Evolutionary conservation across 768 basidiomycete genomes (phyloP), one percentile per base, ranked within the genome.

Genomic region (Pulveroboletus sp.): DNA sequence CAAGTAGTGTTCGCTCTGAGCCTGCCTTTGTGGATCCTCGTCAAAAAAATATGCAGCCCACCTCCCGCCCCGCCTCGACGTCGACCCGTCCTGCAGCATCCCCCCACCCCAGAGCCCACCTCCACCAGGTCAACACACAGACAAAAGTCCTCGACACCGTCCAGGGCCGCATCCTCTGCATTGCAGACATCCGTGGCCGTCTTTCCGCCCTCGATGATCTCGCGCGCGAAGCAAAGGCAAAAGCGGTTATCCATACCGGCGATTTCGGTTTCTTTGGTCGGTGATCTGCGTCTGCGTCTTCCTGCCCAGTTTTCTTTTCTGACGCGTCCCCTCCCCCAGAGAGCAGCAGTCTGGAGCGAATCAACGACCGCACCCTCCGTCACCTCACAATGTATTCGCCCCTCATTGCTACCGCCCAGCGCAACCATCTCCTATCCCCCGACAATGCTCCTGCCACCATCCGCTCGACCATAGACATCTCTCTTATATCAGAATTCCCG

Each of bases 181-280:
- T 98, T 55, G 94, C 96, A 35, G 96, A 99, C 71, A 87, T 91
- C 57, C 84, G 89, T 54, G 94, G 93, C 58, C 83, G 86, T 54
- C 79, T 93, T 40, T 90, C 89, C 39, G 82, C 82, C 42, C 80
- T 99, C 64, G 97, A 97, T 68, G 82, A 90, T 69, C 81, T 96
- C 47, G 94, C 94, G 15, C 74, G 85, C 40, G 92, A 96, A 58
- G 83, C 82, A 50, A 86, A 89, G 63, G 96, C 93, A 21, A 81
- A 85, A 51, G 95, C 93, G 15, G 85, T 97, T 67, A 89, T 99
- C 51, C 95, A 98, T 67, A 95, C 94, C 0, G 96, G 96, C 46
- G 96, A 99, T 74, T 98, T 98, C 82, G 96, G 96, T 51, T 96
- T 99, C 73, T 96, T 95, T 69, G 92, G 90, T 85, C 57, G 55